Conservation (phyloP, 106 monocot species). For the Dioscorea alata region DNA sequence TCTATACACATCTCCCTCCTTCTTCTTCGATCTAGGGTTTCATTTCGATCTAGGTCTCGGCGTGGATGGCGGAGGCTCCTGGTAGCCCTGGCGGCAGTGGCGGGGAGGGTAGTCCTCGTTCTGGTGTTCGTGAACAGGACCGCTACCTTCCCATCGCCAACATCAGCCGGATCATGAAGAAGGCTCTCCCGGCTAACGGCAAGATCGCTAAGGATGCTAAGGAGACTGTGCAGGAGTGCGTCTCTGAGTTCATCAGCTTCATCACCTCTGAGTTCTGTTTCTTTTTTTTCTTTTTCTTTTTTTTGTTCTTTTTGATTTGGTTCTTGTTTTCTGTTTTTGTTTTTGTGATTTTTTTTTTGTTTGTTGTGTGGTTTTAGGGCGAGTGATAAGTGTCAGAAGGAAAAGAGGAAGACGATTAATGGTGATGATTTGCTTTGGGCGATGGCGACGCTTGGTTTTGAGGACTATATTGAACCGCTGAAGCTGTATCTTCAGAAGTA, state of each 20-base stretch:
- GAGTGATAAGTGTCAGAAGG: slow-evolving; percentile 44
- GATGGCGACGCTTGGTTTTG: slow-evolving; percentile 44
- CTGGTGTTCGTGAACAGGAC: slow-evolving; percentile 42
- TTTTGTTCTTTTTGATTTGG: neutral
- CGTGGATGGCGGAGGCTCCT: slow-evolving; percentile 8
- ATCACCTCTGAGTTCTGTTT: slow-evolving; percentile 37
- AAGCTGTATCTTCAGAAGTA: slow-evolving; percentile 42
- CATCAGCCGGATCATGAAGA: slow-evolving; percentile 52
- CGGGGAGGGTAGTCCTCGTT: slow-evolving; percentile 30
- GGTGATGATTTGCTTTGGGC: slow-evolving; percentile 49
- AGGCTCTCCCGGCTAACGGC: slow-evolving; percentile 45
- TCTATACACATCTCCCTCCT: too few species aligned
- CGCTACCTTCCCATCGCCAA: slow-evolving; percentile 42
- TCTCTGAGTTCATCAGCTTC: slow-evolving; percentile 56
- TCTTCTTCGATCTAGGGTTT: neutral
- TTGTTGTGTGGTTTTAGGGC: slow-evolving; percentile 18
- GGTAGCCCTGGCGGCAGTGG: slow-evolving; percentile 36
- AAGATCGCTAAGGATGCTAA: slow-evolving; percentile 55
- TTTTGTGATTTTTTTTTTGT: neutral
- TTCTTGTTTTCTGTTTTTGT: neutral
- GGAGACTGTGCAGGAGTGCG: slow-evolving; percentile 49
- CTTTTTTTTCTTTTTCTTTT: neutral
- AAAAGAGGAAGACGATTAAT: slow-evolving; percentile 44
- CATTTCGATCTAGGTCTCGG: slow-evolving; percentile 18
- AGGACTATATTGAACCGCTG: slow-evolving; percentile 39